Evolutionary conservation across 2,329 filamentous ascomycete genomes (phyloP), one percentile per base, ranked within the genome.

Genomic region (Amylocarpus encephaloides): DNA sequence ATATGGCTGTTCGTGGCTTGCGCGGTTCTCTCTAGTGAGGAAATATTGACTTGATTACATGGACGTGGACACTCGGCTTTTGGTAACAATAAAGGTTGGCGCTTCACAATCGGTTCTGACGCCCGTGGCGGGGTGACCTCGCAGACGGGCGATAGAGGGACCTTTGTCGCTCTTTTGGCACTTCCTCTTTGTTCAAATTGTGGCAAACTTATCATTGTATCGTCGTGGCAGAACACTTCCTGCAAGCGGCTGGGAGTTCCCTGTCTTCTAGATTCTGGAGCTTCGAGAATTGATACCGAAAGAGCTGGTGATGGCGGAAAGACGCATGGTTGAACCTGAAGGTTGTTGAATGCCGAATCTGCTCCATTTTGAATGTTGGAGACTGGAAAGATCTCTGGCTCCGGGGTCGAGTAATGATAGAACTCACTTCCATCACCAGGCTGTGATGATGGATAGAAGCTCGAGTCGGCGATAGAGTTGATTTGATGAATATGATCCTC

Each of bases 331-430:
- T 45, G 48, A 19, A 22, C 16, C 2, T 35, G 13, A 18, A 41
- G n/a, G 26, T 10, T 19, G 18, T 43, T 46, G 9, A 33, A 36
- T 15, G 33, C 10, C 5, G 19, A 30, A 33, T 33, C 26, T 34
- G n/a, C 22, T 13, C 13, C n/a, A 13, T 26, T 29, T 5, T n/a
- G 26, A 6, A 26, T 26, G 22, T 12, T 22, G 10, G 42, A 34
- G 34, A 43, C 13, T 29, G 18, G n/a, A 26, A 39, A 50, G 15
- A 19, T 45, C 4, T 45, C 48, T n/a, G 43, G 43, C 13, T 50
- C 48, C 7, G 48, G 35, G n/a, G 48, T 50, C 10, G 41, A 39
- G 22, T 50, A 50, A 13, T 45, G 36, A 34, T 40, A 50, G 30
- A 45, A 41, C 16, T 26, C 15, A 15, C 26, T 39, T 22, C 30